Evolutionary conservation across 139 green algal species (phyloP).

Genomic region (Pleodorina starrii): DNA sequence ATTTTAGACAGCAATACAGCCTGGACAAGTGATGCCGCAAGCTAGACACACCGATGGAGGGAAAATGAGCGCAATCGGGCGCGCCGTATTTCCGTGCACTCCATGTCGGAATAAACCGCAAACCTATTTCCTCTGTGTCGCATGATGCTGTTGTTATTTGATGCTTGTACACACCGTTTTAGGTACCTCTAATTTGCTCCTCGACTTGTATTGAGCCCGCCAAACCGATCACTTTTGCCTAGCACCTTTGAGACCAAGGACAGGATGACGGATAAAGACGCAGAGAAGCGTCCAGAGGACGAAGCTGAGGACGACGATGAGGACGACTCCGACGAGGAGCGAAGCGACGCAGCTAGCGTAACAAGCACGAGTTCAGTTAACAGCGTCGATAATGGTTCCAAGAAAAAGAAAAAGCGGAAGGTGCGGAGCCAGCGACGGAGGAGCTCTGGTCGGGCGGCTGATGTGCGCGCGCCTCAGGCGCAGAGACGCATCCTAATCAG

Average conservation of each 20-base stretch:
- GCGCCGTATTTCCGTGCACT: too few species aligned
- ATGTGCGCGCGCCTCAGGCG: neutral
- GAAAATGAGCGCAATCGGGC: too few species aligned
- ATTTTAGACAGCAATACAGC: neutral
- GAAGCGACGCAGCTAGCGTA: conserved; percentile 6
- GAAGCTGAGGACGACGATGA: conserved; percentile 29
- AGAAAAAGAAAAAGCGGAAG: conserved; percentile 51
- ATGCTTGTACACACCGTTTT: too few species aligned
- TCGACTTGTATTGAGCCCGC: neutral
- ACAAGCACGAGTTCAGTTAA: conserved; percentile 1
- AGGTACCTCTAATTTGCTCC: neutral
- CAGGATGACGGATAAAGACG: conserved; percentile 10
- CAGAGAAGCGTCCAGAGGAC: conserved; percentile 20
- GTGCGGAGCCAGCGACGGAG: neutral
- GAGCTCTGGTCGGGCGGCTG: neutral
- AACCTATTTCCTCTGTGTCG: too few species aligned
- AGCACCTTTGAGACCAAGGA: neutral
- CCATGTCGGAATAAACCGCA: too few species aligned
- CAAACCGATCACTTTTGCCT: too few species aligned
- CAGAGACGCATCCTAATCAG: conserved; percentile 2
- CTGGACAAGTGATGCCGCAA: too few species aligned
- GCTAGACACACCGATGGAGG: too few species aligned
- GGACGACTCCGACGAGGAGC: conserved; percentile 20
- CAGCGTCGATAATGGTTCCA: neutral
- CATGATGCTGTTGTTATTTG: too few species aligned